These are phyloP conservation scores for Xylariales sp. DNA, from an alignment of 2,329 filamentous ascomycete genomes.

Conservation along the genomic window DNA sequence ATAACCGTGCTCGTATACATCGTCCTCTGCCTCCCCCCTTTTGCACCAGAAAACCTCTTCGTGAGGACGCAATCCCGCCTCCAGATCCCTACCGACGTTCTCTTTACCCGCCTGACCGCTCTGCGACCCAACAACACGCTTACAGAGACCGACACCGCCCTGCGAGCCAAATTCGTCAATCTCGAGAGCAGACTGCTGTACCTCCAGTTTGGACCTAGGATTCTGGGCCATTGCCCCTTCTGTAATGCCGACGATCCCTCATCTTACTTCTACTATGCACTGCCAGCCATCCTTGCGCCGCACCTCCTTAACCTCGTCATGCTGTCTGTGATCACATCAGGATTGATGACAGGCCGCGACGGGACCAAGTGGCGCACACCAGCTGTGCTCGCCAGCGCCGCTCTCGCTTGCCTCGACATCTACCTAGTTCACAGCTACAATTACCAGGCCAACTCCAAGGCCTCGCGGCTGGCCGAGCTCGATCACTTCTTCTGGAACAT, in stretches of 20 bases:
- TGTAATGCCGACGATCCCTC: constrained; percentile 67
- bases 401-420: constrained; percentile 59
- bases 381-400: constrained; percentile 60
- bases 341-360: constrained; percentile 57
- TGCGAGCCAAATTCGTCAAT: constrained; percentile 66
- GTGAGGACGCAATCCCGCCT: constrained; percentile 71
- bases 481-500: constrained; percentile 70
- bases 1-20: constrained; percentile 44
- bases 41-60: constrained; percentile 81
- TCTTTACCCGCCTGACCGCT: constrained; percentile 70
- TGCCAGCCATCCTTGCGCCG: constrained; percentile 68
- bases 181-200: constrained; percentile 75
- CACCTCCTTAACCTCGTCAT: constrained; percentile 74
- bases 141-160: constrained; percentile 55
- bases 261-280: constrained; percentile 75
- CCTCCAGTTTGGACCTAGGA: constrained; percentile 73
- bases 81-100: constrained; percentile 76
- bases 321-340: constrained; percentile 70
- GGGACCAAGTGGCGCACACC: constrained; percentile 65
- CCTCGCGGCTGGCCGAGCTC: constrained; percentile 57
- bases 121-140: constrained; percentile 45
- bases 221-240: constrained; percentile 74
- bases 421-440: constrained; percentile 64
- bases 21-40: constrained; percentile 58
- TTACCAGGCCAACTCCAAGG: constrained; percentile 58